Base-by-base conservation (phyloP, 1,139 yeast genomes). In the Geotrichum armillariae region DNA sequence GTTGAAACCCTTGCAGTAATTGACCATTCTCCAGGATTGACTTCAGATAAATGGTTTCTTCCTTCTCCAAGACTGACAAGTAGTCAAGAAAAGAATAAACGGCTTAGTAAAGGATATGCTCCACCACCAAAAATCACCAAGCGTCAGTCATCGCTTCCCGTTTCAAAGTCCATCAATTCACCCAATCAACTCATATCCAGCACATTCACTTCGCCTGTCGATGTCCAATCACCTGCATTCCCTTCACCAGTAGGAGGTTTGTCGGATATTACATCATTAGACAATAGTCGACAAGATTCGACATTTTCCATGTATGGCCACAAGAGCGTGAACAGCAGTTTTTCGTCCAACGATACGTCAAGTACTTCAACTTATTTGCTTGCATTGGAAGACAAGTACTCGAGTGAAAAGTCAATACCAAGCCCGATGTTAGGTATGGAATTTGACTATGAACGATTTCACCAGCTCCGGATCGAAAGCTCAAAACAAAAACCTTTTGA, bases 301-400 rank as follows among this genome's bases (percentile, higher is more conserved):
- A 41, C 33, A 2, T 47, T 46, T 8, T 47, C 50, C 8, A 41
- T 36, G 4, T 36, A 35, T 41, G 50, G 17, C 14, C 50, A 47
- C 22, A 36, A 41, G 18, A 47, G 50, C 17, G 32, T 27, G 4
- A 41, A 33, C 14, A 39, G 45, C 27, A 47, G 50, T 20, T 21
- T 47, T 16, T 41, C 46, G 2, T 47, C 50, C 5, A 35, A 25
- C 11, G 46, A 47, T 17, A 40, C 16, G 6, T 21, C 50, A 22
- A 7, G 20, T 5, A 40, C 16, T 3, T 21, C 50, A 22, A 7
- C 27, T 5, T 31, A 8, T n/a, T 14, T 9, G 16, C 34, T 31
- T 39, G 20, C 11, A 11, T 11, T 20, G 8, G 27, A 36, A 2
- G 43, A 45, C n/a, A 20, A 34, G 25, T 12, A n/a, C 31, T 4